Conservation (phyloP, 352 stramenopile genomes). For the Globisporangium middletonii region DNA sequence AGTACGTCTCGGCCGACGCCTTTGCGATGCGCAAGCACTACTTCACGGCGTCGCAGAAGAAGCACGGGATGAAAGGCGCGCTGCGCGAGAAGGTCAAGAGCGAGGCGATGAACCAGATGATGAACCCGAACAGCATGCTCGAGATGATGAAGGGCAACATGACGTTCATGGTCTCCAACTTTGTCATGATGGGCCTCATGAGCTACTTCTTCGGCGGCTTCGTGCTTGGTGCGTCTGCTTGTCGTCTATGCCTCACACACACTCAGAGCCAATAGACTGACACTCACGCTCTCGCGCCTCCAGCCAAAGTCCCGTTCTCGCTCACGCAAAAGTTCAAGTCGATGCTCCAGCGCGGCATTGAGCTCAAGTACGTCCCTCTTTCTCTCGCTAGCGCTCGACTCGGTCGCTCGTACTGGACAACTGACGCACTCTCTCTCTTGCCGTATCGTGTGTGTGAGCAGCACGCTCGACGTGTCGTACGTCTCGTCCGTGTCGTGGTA, state of each 20-base stretch:
- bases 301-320: slow-evolving; percentile 97
- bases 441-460: slow-evolving; percentile 8
- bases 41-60: slow-evolving; percentile 86
- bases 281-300: not conserved
- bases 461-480: slow-evolving; percentile 96
- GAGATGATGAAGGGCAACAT: slow-evolving; percentile 99
- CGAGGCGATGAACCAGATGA: slow-evolving; percentile 91
- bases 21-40: slow-evolving; percentile 91
- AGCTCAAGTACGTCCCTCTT: slow-evolving; percentile 72
- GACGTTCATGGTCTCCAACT: slow-evolving; percentile 98
- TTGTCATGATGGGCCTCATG: slow-evolving; percentile 99
- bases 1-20: slow-evolving; percentile 76
- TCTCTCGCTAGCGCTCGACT: not conserved
- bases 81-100: slow-evolving; percentile 88
- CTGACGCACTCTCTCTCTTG: not conserved
- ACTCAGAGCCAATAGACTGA: not conserved
- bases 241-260: not conserved
- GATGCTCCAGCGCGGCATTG: slow-evolving; percentile 96
- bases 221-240: slow-evolving; percentile 76
- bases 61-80: slow-evolving; percentile 76
- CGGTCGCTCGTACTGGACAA: not conserved
- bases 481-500: slow-evolving; percentile 98
- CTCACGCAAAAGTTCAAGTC: slow-evolving; percentile 97
- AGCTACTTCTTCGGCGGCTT: slow-evolving; percentile 98
- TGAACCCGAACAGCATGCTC: slow-evolving; percentile 95